A percentile compares a stretch with the other conserved stretches of the same genome.
Conservation (phyloP, 805 yeast species). For the Kodamaea hsintzibuensis region DNA sequence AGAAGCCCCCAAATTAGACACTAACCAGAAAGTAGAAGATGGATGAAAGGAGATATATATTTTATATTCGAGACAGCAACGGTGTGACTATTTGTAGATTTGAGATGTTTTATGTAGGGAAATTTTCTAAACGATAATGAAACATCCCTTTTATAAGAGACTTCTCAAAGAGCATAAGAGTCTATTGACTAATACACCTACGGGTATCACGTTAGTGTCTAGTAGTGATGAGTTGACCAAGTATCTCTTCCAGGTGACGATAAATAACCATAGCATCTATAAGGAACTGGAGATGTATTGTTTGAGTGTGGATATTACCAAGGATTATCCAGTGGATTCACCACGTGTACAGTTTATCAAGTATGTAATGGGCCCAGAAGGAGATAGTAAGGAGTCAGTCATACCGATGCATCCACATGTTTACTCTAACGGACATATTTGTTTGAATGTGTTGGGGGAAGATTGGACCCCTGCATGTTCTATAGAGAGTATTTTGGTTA, state of each 20-base stretch:
- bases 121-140: background rate
- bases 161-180: constrained; percentile 29
- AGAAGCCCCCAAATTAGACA: no score
- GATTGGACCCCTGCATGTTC: constrained; percentile 70
- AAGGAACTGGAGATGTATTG: constrained; percentile 32
- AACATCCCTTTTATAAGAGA: constrained; percentile 31
- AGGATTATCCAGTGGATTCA: constrained; percentile 56
- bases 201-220: constrained; percentile 26
- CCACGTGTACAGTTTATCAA: constrained; percentile 58
- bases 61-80: no score
- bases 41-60: no score
- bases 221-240: constrained; percentile 19
- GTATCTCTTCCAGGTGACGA: constrained; percentile 23
- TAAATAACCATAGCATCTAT: constrained; percentile 14
- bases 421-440: constrained; percentile 77
- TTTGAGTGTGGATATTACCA: constrained; percentile 43
- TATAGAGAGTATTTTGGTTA: constrained; percentile 48
- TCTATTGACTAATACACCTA: constrained; percentile 14
- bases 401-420: constrained; percentile 76
- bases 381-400: constrained; percentile 2
- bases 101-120: background rate
- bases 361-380: constrained; percentile 10
- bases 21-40: no score
- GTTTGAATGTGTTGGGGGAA: constrained; percentile 62
- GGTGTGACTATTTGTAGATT: no score